These are phyloP conservation scores for Pilasporangium apinafurcum DNA, from an alignment of 352 stramenopile species.

Conservation along the genomic window DNA sequence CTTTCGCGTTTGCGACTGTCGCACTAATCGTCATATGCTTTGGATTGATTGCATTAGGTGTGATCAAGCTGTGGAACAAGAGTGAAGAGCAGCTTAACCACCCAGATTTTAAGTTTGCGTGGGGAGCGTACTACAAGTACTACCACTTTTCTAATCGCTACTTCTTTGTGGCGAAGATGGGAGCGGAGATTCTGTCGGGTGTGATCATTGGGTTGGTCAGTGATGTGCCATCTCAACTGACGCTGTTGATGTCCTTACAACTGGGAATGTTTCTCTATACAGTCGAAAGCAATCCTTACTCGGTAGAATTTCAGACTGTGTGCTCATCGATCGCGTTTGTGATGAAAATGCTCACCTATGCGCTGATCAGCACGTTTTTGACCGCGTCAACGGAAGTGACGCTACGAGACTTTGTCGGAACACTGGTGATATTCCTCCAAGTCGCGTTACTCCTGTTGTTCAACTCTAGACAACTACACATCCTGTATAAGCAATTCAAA, in stretches of 20 bases:
- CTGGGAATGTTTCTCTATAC: slow-evolving; percentile 73
- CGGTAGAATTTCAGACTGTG: slow-evolving; percentile 66
- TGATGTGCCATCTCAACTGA: slow-evolving; percentile 68
- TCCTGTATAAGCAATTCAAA: slow-evolving; percentile 70
- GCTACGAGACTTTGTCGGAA: slow-evolving; percentile 51
- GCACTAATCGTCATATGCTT: slow-evolving; percentile 61
- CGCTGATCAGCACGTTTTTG: slow-evolving; percentile 74
- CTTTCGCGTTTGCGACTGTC: slow-evolving; percentile 50
- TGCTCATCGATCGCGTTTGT: slow-evolving; percentile 64
- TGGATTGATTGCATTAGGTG: slow-evolving; percentile 55
- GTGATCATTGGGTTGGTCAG: slow-evolving; percentile 71
- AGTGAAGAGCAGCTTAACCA: slow-evolving; percentile 42
- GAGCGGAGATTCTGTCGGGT: slow-evolving; percentile 62
- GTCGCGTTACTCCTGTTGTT: slow-evolving; percentile 60
- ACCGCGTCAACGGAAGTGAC: slow-evolving; percentile 33
- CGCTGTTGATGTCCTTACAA: slow-evolving; percentile 63
- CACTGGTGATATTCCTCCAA: slow-evolving; percentile 60
- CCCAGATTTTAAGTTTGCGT: slow-evolving; percentile 74
- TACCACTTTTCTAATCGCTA: slow-evolving; percentile 56
- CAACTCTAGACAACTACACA: slow-evolving; percentile 71
- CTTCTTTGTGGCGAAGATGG: slow-evolving; percentile 79
- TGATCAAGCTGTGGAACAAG: slow-evolving; percentile 65
- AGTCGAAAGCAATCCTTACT: slow-evolving; percentile 53
- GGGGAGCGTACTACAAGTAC: slow-evolving; percentile 81
- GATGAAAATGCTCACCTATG: slow-evolving; percentile 84